phyloP scores from a whole-genome alignment of 225 moss, liverwort and hornwort species.

The Marchantia paleacea region DNA sequence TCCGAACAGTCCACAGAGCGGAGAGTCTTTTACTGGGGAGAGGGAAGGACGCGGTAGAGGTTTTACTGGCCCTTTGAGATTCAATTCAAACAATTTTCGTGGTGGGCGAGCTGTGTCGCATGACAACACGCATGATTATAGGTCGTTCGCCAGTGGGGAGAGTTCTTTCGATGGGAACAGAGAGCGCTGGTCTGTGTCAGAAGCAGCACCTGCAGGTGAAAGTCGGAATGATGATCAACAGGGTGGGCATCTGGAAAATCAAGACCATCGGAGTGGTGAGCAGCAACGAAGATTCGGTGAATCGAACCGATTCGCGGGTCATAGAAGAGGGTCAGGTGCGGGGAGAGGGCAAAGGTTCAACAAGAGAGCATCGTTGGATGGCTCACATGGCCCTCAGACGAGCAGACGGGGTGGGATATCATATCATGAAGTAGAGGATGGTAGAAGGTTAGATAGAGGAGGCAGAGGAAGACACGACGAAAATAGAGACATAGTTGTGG shows the following conservation, averaged over 20 bases:
- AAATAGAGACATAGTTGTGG: not conserved
- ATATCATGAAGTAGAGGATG: not conserved
- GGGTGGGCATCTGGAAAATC: not conserved
- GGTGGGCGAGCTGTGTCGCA: not conserved
- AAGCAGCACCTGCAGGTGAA: conserved; percentile 10
- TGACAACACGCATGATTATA: not conserved
- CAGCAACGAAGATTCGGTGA: conserved; percentile 11
- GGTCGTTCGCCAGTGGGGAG: conserved; percentile 2
- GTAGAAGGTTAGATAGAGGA: conserved; percentile 9
- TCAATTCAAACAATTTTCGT: not conserved
- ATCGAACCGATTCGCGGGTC: not conserved
- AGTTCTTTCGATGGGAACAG: conserved; percentile 21
- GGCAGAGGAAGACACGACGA: not conserved
- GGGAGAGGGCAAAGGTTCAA: conserved; percentile 3
- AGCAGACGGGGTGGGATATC: conserved; percentile 7
- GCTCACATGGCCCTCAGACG: not conserved
- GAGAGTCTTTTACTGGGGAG: not conserved
- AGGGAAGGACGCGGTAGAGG: not conserved
- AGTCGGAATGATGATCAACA: not conserved
- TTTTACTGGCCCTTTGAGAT: conserved; percentile 4
- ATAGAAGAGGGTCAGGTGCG: not conserved
- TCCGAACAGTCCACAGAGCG: conserved; percentile 2
- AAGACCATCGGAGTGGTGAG: conserved; percentile 12
- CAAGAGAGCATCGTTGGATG: not conserved
- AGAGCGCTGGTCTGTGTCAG: conserved; percentile 15